phyloP scores from a whole-genome alignment of 257 asterid genomes.

The Leonotis leonurus region DNA sequence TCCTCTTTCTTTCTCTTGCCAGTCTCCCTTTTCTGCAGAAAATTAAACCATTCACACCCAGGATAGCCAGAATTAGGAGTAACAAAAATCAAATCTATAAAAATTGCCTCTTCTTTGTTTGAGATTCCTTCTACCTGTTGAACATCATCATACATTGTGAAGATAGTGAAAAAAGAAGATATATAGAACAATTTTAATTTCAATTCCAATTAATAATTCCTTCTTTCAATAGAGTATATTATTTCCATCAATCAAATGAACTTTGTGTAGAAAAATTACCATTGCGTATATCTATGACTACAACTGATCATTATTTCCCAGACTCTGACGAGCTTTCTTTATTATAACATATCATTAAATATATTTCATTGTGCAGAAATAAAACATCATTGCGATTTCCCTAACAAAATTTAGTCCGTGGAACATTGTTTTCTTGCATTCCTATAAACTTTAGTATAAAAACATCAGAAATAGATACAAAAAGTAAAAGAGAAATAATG shows the following conservation, averaged over 20 bases:
- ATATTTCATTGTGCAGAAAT: not conserved
- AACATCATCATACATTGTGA: not conserved
- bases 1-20: constrained; percentile 95
- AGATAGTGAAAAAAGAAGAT: not conserved
- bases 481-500: not conserved
- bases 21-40: constrained; percentile 74
- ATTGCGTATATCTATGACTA: not conserved
- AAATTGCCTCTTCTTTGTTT: constrained; percentile 1
- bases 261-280: not conserved
- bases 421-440: not conserved
- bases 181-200: not conserved
- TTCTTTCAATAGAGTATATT: not conserved
- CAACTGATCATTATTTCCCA: too few species aligned
- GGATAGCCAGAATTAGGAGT: constrained; percentile 14
- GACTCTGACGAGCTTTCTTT: too few species aligned
- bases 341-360: not conserved
- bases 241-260: not conserved
- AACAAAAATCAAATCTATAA: not conserved
- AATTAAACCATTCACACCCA: constrained; percentile 11
- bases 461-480: not conserved
- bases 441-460: constrained; percentile 3
- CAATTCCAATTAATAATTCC: not conserved
- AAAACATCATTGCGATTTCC: not conserved
- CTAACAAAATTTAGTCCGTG: not conserved
- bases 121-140: not conserved